Evolutionary conservation across 164 flowering plant species (phyloP).

Genomic region (Stephania cephalantha): DNA sequence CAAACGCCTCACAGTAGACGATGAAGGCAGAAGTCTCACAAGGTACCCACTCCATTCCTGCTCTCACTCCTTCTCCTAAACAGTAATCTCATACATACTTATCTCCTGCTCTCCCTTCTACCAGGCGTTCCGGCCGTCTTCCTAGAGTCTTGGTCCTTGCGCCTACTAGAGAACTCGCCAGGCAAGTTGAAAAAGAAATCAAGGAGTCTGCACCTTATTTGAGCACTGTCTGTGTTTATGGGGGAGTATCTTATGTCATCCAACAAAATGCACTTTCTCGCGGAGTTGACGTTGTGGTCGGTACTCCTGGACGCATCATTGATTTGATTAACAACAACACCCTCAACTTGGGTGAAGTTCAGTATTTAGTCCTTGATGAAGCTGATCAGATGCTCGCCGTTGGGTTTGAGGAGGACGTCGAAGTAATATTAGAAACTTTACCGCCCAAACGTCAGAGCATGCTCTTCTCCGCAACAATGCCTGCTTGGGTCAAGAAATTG

Average conservation of each 20-base stretch:
- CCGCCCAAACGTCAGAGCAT: constrained; percentile 86
- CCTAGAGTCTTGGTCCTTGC: constrained; percentile 81
- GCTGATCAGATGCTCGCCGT: constrained; percentile 99
- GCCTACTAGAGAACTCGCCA: constrained; percentile 95
- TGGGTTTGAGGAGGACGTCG: constrained; percentile 99
- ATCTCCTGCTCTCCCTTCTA: constrained; percentile 15
- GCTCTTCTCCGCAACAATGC: constrained; percentile 99
- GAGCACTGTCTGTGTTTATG: constrained; percentile 90
- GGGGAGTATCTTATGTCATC: constrained; percentile 76
- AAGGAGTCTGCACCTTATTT: constrained; percentile 91
- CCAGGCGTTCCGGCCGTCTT: constrained; percentile 66
- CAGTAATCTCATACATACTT: not conserved
- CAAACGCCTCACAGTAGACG: constrained; percentile 55
- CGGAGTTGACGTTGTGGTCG: constrained; percentile 98
- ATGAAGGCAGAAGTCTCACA: constrained; percentile 29
- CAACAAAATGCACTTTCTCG: constrained; percentile 86
- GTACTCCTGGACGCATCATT: constrained; percentile 95
- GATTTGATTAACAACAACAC: constrained; percentile 66
- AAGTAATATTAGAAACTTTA: constrained; percentile 63
- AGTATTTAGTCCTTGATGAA: constrained; percentile 92
- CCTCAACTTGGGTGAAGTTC: constrained; percentile 75
- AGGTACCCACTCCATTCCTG: constrained; percentile 34
- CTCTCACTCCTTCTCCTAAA: not conserved
- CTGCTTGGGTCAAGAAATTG: constrained; percentile 89
- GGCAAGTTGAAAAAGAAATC: constrained; percentile 94